phyloP scores from a whole-genome alignment of 768 basidiomycete species.

The Hypholoma fasciculare region DNA sequence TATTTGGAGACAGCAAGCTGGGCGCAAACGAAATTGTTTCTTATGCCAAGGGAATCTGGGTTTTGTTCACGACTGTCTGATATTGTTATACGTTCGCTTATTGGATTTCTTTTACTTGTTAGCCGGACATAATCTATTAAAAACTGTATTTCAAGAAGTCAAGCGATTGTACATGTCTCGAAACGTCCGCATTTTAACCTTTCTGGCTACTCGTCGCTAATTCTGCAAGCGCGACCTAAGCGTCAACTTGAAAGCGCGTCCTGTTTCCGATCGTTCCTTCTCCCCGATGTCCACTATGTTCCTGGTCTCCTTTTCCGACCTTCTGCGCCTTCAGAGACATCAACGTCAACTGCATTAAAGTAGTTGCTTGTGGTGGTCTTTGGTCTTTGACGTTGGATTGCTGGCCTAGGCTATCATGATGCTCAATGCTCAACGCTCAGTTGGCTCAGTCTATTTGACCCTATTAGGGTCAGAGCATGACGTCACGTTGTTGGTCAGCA shows the following conservation, averaged over 20 bases:
- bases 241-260: too few relatives aligned
- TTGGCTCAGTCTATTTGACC: too few relatives aligned
- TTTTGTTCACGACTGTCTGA: constrained; percentile 73
- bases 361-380: too few relatives aligned
- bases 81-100: constrained; percentile 9
- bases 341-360: too few relatives aligned
- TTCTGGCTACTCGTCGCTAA: not conserved
- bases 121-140: constrained; percentile 1
- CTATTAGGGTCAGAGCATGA: not conserved
- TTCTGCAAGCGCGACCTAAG: not conserved
- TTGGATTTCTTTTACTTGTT: not conserved
- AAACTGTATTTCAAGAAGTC: not conserved
- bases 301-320: too few relatives aligned
- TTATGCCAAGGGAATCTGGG: constrained; percentile 85
- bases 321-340: too few relatives aligned
- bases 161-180: not conserved
- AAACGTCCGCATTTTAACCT: too few relatives aligned
- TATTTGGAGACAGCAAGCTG: constrained; percentile 92
- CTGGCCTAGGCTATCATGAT: too few relatives aligned
- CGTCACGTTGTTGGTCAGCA: constrained; percentile 28
- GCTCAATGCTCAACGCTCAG: too few relatives aligned
- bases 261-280: too few relatives aligned
- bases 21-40: constrained; percentile 86
- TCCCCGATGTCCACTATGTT: too few relatives aligned
- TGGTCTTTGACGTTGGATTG: too few relatives aligned